phyloP scores from a whole-genome alignment of 2,329 filamentous ascomycete species.

The Orbilia blumenaviensis region DNA sequence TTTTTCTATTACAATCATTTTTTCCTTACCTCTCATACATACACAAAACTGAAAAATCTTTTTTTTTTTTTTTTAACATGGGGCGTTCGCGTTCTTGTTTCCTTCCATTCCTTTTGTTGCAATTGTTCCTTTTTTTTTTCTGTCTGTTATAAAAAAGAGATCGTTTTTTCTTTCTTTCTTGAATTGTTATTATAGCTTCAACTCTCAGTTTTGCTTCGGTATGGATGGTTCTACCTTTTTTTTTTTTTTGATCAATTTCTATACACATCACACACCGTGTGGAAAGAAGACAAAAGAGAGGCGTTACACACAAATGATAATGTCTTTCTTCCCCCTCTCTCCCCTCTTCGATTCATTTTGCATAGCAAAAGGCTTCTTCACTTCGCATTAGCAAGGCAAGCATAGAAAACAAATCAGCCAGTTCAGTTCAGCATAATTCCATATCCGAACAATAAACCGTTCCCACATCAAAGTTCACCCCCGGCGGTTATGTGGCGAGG shows the following conservation, averaged over 20 bases:
- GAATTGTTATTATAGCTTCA: not conserved
- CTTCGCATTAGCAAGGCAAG: not conserved
- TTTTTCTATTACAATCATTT: not conserved
- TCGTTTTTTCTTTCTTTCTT: not conserved
- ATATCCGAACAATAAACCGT: no score
- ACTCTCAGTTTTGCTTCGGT: no score
- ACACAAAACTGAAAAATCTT: no score
- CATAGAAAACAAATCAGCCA: not conserved
- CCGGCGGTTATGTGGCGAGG: no score
- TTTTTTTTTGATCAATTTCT: not conserved
- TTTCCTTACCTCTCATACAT: no score
- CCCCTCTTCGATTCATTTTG: not conserved
- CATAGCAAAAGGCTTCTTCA: not conserved
- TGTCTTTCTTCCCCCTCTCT: not conserved
- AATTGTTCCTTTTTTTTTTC: not conserved
- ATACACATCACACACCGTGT: not conserved
- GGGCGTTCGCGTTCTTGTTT: slow-evolving; percentile 16
- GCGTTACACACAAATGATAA: not conserved
- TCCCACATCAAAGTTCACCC: no score
- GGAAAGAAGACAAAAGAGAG: not conserved
- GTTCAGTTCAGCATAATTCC: no score
- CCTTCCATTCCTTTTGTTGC: not conserved
- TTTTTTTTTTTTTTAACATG: not conserved
- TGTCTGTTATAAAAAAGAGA: no score
- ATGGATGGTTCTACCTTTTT: not conserved